Evolutionary conservation across 2,329 filamentous ascomycete genomes (phyloP), one percentile per base, ranked within the genome.

Genomic region (Parasarocladium wereldwijsianum): DNA sequence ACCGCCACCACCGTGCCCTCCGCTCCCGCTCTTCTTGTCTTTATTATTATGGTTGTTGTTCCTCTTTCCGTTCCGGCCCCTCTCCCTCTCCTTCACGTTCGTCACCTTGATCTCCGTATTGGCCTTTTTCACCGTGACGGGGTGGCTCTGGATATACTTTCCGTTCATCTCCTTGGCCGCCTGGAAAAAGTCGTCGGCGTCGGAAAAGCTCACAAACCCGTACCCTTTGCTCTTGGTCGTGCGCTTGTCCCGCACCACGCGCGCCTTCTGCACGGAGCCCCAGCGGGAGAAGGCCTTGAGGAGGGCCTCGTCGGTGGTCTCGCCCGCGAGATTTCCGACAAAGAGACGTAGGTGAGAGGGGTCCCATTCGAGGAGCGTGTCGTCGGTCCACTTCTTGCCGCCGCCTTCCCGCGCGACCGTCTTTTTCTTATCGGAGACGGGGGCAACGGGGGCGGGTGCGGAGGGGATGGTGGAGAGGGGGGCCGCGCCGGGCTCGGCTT

Each of bases 61-160:
- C 16, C 52, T 52, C 27, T 48, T 52, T 40, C 57, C 49, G 37
- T 49, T 48, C 29, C 44, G 40, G 19, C 44, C 43, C 17, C 50
- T 49, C 32, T 60, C 50, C 43, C 70, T 70, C 24, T 79, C 76
- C 45, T 71, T 74, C 41, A 71, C 66, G n/a, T 65, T 66, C 9
- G 75, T 65, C 4, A 84, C 72, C 49, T 82, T 84, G 52, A 98
- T 84, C 52, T 96, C 86, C 5, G 87, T 93, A 41, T 78, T 93
- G 40, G 82, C 84, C 51, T 90, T 82, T 52, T 81, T 76, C 41
- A 96, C 70, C 16, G 82, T 62, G 17, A 94, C 82, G 0, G 90
- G 90, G 53, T 96, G 90, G 51, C 85, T 94, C 45, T 93, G 87
- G 49, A 98, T 96, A 56, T 98, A 98, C 59, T 98, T 96, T 43